phyloP scores from a whole-genome alignment of 2,329 filamentous ascomycete species.

The Ceratocystiopsis brevicomis region DNA sequence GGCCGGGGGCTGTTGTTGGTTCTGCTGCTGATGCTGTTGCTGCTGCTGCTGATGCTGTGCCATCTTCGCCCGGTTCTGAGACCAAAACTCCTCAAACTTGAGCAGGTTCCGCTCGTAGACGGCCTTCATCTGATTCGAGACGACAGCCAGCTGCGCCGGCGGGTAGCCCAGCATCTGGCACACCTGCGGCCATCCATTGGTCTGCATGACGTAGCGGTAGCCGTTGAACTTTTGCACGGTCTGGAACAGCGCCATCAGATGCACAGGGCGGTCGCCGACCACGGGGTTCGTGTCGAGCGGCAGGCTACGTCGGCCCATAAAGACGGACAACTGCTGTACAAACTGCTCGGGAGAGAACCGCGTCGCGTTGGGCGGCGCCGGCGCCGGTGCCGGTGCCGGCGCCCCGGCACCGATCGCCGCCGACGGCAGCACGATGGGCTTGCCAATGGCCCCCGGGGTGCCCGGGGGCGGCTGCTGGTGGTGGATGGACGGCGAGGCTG shows the following conservation, averaged over 20 bases:
- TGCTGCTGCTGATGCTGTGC: constrained; percentile 24
- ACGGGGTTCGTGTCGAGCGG: constrained; percentile 57
- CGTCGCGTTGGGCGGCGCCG: too few relatives aligned
- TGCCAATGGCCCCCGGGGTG: background rate
- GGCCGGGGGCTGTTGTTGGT: constrained; percentile 15
- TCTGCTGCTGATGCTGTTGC: constrained; percentile 4
- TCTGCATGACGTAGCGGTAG: constrained; percentile 50
- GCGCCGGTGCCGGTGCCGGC: too few relatives aligned
- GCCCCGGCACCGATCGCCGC: too few relatives aligned
- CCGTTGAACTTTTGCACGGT: constrained; percentile 60
- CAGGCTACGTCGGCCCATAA: constrained; percentile 57
- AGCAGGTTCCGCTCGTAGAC: constrained; percentile 60
- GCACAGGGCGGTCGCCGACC: constrained; percentile 54
- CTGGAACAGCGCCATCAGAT: constrained; percentile 60
- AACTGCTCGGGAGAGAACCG: constrained; percentile 34
- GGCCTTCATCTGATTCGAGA: constrained; percentile 48
- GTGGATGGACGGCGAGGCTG: constrained; percentile 11
- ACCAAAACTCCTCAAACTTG: constrained; percentile 56
- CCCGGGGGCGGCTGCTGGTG: constrained; percentile 24
- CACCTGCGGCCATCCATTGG: constrained; percentile 56
- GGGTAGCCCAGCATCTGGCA: constrained; percentile 45
- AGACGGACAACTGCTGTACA: constrained; percentile 55
- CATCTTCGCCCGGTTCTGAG: constrained; percentile 34
- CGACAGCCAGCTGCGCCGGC: constrained; percentile 43
- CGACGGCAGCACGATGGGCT: too few relatives aligned